Percentiles rank a stretch among this genome's conserved stretches.
phyloP scores from a whole-genome alignment of 1,139 yeast genomes.

The Pichia sp. region DNA sequence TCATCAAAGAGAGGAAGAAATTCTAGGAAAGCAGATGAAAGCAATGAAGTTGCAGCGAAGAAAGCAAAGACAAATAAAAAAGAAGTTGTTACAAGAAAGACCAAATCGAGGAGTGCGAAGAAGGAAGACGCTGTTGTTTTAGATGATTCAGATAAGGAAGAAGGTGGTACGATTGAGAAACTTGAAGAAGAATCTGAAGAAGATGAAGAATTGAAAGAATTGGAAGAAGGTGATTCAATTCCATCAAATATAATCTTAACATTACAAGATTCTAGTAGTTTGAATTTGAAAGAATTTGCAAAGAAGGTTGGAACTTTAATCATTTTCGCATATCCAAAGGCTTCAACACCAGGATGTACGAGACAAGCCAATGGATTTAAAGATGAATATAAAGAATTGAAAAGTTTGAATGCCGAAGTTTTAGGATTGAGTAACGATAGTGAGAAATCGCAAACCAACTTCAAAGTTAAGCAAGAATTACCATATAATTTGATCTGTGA shows the following conservation, averaged over 20 bases:
- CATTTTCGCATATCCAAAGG: slow-evolving; percentile 81
- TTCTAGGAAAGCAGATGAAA: neutral
- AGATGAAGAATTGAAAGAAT: slow-evolving; percentile 10
- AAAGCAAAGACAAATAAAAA: neutral
- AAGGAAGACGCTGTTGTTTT: slow-evolving; percentile 6
- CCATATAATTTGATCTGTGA: slow-evolving; percentile 74
- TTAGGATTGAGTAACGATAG: slow-evolving; percentile 70
- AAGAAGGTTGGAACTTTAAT: slow-evolving; percentile 45
- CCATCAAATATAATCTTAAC: slow-evolving; percentile 54
- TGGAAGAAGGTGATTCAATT: slow-evolving; percentile 59
- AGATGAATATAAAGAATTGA: slow-evolving; percentile 49
- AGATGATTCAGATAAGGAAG: slow-evolving; percentile 5
- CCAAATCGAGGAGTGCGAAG: slow-evolving; percentile 8
- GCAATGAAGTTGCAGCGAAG: neutral
- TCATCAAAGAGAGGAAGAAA: neutral
- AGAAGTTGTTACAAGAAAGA: no score
- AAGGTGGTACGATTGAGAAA: slow-evolving; percentile 4
- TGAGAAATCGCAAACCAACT: slow-evolving; percentile 67
- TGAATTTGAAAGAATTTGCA: slow-evolving; percentile 45
- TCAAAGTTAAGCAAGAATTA: slow-evolving; percentile 63
- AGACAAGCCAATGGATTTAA: slow-evolving; percentile 89
- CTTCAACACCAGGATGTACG: slow-evolving; percentile 93
- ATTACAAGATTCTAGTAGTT: slow-evolving; percentile 60
- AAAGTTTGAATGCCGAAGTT: slow-evolving; percentile 42
- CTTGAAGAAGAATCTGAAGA: neutral